phyloP scores from a whole-genome alignment of 108 stramenopile genomes.

The Nannochloropsis salina region DNA sequence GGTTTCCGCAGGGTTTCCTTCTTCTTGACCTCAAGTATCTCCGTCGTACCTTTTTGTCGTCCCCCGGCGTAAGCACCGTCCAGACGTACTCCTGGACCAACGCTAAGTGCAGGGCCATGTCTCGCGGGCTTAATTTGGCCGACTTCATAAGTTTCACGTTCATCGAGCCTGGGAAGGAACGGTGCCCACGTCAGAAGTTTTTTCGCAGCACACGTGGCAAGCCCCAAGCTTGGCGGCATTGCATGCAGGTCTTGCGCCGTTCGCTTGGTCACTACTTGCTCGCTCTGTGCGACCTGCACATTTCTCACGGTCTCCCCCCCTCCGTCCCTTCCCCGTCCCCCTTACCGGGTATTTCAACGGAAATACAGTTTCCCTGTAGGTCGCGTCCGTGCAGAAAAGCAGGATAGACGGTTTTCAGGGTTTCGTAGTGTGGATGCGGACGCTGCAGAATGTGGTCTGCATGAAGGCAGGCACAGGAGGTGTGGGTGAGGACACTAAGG shows the following conservation, averaged over 20 bases:
- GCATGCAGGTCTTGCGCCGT: no score
- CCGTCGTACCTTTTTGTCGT: not conserved
- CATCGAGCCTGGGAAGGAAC: not conserved
- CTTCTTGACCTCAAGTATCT: no score
- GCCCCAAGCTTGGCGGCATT: no score
- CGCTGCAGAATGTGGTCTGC: slow-evolving; percentile 5
- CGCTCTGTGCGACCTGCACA: no score
- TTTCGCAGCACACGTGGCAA: no score
- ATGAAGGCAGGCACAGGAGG: not conserved
- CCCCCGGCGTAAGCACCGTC: not conserved
- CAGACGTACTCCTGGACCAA: slow-evolving; percentile 13
- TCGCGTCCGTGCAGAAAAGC: not conserved
- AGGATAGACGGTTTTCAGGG: not conserved
- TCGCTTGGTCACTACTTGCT: no score
- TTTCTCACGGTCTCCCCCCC: not conserved
- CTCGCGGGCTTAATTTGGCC: not conserved
- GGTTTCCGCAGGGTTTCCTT: no score
- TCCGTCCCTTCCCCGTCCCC: not conserved
- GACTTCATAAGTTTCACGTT: slow-evolving; percentile 13
- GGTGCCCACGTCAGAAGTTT: no score
- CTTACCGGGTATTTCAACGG: not conserved
- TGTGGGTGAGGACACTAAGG: not conserved
- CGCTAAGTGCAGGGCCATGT: not conserved
- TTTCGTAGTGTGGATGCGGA: not conserved
- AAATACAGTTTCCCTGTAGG: not conserved